Percentiles rank a stretch among this genome's conserved stretches.
Evolutionary conservation across 1,284 basidiomycete genomes (phyloP).

Genomic region (Apiotrichum gracile): DNA sequence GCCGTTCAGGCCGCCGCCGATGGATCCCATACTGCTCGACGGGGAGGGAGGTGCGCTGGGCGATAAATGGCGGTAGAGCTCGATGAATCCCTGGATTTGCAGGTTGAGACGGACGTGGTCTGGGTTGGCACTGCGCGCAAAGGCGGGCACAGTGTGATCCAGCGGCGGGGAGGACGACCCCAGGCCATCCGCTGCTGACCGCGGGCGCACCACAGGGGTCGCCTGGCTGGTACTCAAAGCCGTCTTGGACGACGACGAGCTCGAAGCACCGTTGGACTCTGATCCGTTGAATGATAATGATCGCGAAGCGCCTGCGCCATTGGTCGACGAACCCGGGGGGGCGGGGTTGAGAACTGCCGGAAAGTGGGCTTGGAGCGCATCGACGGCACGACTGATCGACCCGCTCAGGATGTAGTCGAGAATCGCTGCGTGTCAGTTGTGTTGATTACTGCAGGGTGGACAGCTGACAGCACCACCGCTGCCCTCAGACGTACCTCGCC

Average conservation of each 20-base stretch:
- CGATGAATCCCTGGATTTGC: conserved; percentile 44
- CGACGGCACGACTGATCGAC: conserved; percentile 31
- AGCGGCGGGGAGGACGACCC: neutral
- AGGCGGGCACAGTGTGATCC: conserved; percentile 26
- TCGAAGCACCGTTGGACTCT: neutral
- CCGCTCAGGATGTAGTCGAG: conserved; percentile 40
- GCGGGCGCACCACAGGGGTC: neutral
- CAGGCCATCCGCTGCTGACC: neutral
- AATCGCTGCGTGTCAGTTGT: conserved; percentile 20
- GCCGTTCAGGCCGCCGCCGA: conserved; percentile 7
- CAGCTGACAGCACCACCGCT: neutral
- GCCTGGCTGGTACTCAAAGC: neutral
- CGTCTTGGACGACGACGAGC: neutral
- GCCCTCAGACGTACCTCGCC: conserved; percentile 21
- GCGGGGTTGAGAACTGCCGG: conserved; percentile 26
- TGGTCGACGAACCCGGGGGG: neutral
- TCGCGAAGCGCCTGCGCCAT: neutral
- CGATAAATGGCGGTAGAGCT: conserved; percentile 22
- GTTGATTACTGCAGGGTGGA: too few relatives aligned
- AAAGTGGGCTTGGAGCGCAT: conserved; percentile 33
- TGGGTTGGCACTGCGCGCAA: conserved; percentile 23
- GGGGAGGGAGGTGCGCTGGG: conserved; percentile 28
- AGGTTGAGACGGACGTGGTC: conserved; percentile 42
- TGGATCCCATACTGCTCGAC: conserved; percentile 23
- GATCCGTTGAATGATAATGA: neutral